Conservation (phyloP, 75 land plant genomes). For the Sequoia sempervirens region DNA sequence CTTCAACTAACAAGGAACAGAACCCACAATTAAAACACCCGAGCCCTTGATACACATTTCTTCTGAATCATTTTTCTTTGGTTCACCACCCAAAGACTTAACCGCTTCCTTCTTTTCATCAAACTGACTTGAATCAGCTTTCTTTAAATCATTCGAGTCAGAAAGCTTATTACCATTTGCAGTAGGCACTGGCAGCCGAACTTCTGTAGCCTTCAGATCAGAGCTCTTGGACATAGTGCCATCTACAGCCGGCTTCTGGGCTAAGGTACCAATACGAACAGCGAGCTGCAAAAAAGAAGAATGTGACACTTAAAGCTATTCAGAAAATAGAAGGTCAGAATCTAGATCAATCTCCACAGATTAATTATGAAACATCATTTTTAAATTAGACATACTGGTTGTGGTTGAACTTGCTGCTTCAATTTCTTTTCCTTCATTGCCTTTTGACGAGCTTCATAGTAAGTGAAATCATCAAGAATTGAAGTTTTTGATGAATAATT, state of each 20-base stretch:
- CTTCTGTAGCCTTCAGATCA: neutral
- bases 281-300: neutral
- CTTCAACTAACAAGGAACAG: conserved; percentile 6
- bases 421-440: conserved; percentile 68
- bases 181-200: neutral
- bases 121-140: neutral
- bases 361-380: neutral
- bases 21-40: conserved; percentile 9
- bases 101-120: conserved; percentile 3
- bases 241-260: neutral
- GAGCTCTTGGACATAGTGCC: neutral
- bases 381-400: neutral
- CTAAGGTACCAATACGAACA: neutral
- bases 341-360: too few species aligned
- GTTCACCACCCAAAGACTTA: neutral
- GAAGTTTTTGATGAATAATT: conserved; percentile 48
- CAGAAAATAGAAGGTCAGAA: neutral
- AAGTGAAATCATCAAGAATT: conserved; percentile 82
- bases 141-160: neutral
- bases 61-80: conserved; percentile 7
- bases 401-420: conserved; percentile 38
- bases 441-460: conserved; percentile 78
- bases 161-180: conserved; percentile 4
- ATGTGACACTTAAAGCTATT: neutral
- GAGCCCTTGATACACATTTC: neutral